phyloP scores from a whole-genome alignment of 331 rosid species.

The Ulmus americana region DNA sequence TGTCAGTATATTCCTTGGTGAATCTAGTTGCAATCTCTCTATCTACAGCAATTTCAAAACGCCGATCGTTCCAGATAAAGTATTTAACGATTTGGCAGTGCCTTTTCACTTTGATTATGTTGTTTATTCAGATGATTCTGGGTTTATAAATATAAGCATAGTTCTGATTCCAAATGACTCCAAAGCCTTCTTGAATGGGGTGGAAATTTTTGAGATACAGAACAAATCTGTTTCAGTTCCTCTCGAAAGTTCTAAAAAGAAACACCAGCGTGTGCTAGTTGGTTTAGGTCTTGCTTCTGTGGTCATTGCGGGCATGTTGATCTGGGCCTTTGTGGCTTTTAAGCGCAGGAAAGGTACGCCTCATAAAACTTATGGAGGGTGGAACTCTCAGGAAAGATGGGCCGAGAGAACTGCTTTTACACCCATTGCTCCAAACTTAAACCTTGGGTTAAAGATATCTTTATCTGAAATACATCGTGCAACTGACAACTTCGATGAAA shows the following conservation, averaged over 20 bases:
- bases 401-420: constrained; percentile 7
- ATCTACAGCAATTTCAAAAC: not conserved
- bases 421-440: constrained; percentile 20
- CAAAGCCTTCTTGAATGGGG: constrained; percentile 33
- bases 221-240: no score
- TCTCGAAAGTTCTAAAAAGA: no score
- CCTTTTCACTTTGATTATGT: constrained; percentile 23
- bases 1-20: accelerated
- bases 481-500: constrained; percentile 31
- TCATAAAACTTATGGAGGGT: constrained; percentile 25
- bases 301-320: constrained; percentile 16
- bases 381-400: constrained; percentile 29
- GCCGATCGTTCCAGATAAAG: not conserved
- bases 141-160: constrained; percentile 19
- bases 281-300: constrained; percentile 28
- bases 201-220: constrained; percentile 19
- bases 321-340: constrained; percentile 13
- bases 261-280: not conserved
- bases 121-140: constrained; percentile 23
- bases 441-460: constrained; percentile 34
- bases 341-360: constrained; percentile 24
- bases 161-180: not conserved
- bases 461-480: constrained; percentile 31
- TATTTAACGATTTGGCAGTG: accelerated
- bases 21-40: not conserved